phyloP scores from a whole-genome alignment of 75 land plant genomes.

The Sequoiadendron giganteum region DNA sequence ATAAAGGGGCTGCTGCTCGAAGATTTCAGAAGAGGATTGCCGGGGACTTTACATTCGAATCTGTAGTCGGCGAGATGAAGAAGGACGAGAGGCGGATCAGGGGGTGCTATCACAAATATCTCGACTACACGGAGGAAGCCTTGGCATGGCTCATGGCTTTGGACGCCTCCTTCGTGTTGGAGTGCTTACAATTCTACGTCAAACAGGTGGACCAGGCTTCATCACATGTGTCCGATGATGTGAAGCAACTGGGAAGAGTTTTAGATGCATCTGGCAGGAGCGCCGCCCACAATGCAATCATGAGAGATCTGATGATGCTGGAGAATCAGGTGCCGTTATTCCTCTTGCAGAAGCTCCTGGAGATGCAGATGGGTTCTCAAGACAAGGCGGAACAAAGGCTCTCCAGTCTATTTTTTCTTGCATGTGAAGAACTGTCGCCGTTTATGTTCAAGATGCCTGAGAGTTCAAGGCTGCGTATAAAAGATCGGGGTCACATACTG shows the following conservation, averaged over 20 bases:
- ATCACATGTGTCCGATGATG: too few species aligned
- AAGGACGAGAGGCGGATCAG: not conserved
- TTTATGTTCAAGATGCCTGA: not conserved
- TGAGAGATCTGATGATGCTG: too few species aligned
- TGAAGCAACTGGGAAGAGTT: too few species aligned
- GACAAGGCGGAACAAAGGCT: not conserved
- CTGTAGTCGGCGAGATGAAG: not conserved
- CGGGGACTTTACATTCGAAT: too few species aligned
- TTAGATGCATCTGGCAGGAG: too few species aligned
- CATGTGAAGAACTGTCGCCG: not conserved
- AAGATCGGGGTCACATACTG: not conserved
- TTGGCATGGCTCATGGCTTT: too few species aligned
- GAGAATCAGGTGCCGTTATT: too few species aligned
- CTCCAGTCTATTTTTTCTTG: not conserved
- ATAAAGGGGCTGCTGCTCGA: conserved; percentile 31
- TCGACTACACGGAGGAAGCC: not conserved
- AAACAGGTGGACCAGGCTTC: too few species aligned
- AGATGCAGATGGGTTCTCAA: conserved; percentile 9
- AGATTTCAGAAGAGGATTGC: conserved; percentile 17
- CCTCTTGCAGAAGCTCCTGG: too few species aligned
- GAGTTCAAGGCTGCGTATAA: not conserved
- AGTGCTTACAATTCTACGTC: too few species aligned
- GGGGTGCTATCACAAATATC: not conserved
- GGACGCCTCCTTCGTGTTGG: too few species aligned
- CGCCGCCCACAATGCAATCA: too few species aligned